Conservation (phyloP, 805 yeast species). For the Cyberlindnera meyerae region DNA sequence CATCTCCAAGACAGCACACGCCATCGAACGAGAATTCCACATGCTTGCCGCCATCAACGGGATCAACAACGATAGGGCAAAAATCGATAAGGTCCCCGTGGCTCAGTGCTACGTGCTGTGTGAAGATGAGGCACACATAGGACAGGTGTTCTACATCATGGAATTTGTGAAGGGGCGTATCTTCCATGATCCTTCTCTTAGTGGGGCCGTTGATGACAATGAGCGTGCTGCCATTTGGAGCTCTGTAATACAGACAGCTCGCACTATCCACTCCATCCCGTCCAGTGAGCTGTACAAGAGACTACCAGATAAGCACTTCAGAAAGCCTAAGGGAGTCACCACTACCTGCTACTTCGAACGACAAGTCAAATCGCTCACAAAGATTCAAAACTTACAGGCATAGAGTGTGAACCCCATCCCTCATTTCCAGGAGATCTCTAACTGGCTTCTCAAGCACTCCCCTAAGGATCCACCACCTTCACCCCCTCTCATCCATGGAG, state of each 20-base stretch:
- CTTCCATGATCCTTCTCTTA: conserved; percentile 47
- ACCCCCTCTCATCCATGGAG: conserved; percentile 58
- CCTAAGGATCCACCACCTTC: conserved; percentile 44
- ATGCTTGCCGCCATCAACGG: conserved; percentile 37
- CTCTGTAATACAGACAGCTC: conserved; percentile 42
- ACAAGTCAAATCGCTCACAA: conserved; percentile 44
- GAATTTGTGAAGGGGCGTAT: conserved; percentile 53
- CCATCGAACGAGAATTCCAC: conserved; percentile 56
- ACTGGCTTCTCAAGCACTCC: conserved; percentile 38
- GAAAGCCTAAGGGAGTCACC: conserved; percentile 17
- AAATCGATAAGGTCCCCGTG: conserved; percentile 40
- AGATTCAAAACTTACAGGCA: conserved; percentile 38
- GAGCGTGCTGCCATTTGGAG: conserved; percentile 38
- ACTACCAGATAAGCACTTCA: conserved; percentile 42
- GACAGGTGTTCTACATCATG: conserved; percentile 57
- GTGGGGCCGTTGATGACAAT: conserved; percentile 25
- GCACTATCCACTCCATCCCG: conserved; percentile 46
- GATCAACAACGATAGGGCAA: conserved; percentile 19
- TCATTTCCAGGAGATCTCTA: conserved; percentile 35
- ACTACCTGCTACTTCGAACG: conserved; percentile 43
- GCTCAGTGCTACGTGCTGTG: conserved; percentile 48
- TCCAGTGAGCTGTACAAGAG: conserved; percentile 35
- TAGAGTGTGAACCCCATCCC: conserved; percentile 43
- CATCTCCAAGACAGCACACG: conserved; percentile 53
- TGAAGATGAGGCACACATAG: conserved; percentile 50